phyloP scores from a whole-genome alignment of 352 stramenopile genomes.

The Phytophthora litchii region DNA sequence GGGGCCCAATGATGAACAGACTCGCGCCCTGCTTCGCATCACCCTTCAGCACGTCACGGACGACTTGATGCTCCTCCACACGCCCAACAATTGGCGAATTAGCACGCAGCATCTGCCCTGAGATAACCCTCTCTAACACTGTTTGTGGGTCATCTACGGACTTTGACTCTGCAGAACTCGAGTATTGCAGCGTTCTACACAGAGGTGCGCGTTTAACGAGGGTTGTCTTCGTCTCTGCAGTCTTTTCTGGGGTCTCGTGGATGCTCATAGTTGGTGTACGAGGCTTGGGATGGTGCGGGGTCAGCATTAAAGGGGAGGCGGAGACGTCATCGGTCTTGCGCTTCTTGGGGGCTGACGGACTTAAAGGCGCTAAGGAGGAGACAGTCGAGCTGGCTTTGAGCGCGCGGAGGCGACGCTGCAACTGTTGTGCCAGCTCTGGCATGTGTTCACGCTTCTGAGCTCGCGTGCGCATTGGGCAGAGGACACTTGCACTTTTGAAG shows the following conservation, averaged over 20 bases:
- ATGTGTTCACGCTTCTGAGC: conserved; percentile 29
- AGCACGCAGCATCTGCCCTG: conserved; percentile 22
- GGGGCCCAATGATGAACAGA: conserved; percentile 72
- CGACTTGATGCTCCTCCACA: conserved; percentile 39
- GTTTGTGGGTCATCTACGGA: conserved; percentile 10
- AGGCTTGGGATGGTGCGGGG: conserved; percentile 24
- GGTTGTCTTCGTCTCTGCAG: conserved; percentile 5
- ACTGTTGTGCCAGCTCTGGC: conserved; percentile 21
- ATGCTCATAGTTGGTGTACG: conserved; percentile 1
- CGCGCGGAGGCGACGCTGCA: conserved; percentile 20
- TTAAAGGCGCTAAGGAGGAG: conserved; percentile 2
- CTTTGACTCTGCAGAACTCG: background rate
- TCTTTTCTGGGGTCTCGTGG: conserved; percentile 14
- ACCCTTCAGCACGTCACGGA: conserved; percentile 40
- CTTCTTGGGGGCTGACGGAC: conserved; percentile 31
- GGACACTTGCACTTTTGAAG: conserved; percentile 1
- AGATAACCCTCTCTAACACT: conserved; percentile 42
- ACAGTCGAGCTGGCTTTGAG: conserved; percentile 1
- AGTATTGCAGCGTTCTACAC: conserved; percentile 28
- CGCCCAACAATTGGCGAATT: conserved; percentile 47
- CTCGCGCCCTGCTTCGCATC: conserved; percentile 21
- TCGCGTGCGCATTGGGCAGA: conserved; percentile 31
- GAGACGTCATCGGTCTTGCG: conserved; percentile 28
- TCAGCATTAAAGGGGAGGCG: conserved; percentile 27
- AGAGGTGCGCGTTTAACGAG: conserved; percentile 7